Percentiles rank a stretch among this genome's conserved stretches.
phyloP scores from a whole-genome alignment of 352 stramenopile species.

The Pythium grandisporangium region DNA sequence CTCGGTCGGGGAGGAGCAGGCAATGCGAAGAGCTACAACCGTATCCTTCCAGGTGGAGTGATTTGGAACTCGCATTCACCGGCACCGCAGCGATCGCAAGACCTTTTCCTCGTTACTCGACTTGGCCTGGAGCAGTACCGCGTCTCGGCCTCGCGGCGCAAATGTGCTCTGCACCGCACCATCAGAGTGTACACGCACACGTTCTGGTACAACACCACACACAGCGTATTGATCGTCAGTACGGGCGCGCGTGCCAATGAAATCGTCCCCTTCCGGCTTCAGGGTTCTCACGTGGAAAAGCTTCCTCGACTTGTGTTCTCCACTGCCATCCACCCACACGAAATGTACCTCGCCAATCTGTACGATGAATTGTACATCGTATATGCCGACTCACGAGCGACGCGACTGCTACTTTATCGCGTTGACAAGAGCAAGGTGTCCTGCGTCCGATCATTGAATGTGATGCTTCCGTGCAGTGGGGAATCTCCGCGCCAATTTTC shows the following conservation, averaged over 20 bases:
- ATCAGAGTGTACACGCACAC: conserved; percentile 54
- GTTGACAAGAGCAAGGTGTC: conserved; percentile 47
- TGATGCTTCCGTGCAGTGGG: conserved; percentile 58
- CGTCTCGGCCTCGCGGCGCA: conserved; percentile 44
- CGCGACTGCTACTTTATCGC: conserved; percentile 67
- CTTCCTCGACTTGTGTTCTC: conserved; percentile 68
- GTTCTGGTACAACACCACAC: conserved; percentile 60
- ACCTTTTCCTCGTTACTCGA: conserved; percentile 69
- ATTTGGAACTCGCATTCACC: conserved; percentile 57
- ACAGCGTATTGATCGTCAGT: conserved; percentile 60
- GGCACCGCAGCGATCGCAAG: conserved; percentile 37
- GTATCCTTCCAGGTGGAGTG: conserved; percentile 43
- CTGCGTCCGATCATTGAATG: conserved; percentile 65
- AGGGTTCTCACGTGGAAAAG: conserved; percentile 50
- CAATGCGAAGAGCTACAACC: conserved; percentile 54
- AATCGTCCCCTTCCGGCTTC: conserved; percentile 61
- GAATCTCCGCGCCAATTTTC: conserved; percentile 55
- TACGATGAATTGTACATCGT: conserved; percentile 63
- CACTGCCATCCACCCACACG: conserved; percentile 28
- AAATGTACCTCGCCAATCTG: conserved; percentile 55
- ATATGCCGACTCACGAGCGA: conserved; percentile 43
- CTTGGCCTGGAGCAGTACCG: conserved; percentile 71
- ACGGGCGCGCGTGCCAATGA: conserved; percentile 68
- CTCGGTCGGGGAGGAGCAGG: too few relatives aligned
- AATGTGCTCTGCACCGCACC: conserved; percentile 40